Evolutionary conservation across 768 basidiomycete species (phyloP).

Genomic region (Amanita brunnescens): DNA sequence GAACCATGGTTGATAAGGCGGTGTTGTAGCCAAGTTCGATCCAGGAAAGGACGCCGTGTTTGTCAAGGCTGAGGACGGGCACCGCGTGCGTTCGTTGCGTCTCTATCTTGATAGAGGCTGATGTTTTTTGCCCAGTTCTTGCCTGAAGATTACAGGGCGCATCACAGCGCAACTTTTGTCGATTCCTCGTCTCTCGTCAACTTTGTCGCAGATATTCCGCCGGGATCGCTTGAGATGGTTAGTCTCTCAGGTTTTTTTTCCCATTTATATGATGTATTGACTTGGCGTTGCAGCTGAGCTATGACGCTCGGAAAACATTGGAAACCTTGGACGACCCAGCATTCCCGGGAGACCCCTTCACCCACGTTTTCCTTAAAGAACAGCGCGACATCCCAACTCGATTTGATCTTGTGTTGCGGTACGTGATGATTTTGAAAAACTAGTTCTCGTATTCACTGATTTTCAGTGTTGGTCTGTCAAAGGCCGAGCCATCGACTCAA

Average conservation of each 20-base stretch:
- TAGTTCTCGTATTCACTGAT: neutral
- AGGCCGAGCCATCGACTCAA: constrained; percentile 38
- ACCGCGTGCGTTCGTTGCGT: constrained; percentile 34
- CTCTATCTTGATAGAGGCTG: neutral
- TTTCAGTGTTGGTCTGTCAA: constrained; percentile 47
- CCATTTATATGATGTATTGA: neutral
- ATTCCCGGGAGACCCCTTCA: constrained; percentile 52
- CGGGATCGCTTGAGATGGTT: constrained; percentile 74
- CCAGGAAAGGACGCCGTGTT: constrained; percentile 51
- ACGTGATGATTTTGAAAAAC: constrained; percentile 12
- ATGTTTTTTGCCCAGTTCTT: constrained; percentile 34
- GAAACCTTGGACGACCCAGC: constrained; percentile 45
- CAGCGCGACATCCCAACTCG: constrained; percentile 52
- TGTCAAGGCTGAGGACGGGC: constrained; percentile 45
- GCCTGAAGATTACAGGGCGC: constrained; percentile 44
- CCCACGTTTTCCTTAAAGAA: constrained; percentile 65
- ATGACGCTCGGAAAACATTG: constrained; percentile 71
- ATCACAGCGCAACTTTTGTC: constrained; percentile 57
- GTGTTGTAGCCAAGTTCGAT: constrained; percentile 55
- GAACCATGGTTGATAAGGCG: neutral
- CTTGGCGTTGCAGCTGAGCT: constrained; percentile 41
- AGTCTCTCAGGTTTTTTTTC: constrained; percentile 10
- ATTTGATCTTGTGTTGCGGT: constrained; percentile 71
- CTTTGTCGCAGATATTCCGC: constrained; percentile 64
- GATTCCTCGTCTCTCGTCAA: constrained; percentile 76